Conservation (phyloP, 495 filamentous ascomycete genomes). For the Penicilliopsis zonata region DNA sequence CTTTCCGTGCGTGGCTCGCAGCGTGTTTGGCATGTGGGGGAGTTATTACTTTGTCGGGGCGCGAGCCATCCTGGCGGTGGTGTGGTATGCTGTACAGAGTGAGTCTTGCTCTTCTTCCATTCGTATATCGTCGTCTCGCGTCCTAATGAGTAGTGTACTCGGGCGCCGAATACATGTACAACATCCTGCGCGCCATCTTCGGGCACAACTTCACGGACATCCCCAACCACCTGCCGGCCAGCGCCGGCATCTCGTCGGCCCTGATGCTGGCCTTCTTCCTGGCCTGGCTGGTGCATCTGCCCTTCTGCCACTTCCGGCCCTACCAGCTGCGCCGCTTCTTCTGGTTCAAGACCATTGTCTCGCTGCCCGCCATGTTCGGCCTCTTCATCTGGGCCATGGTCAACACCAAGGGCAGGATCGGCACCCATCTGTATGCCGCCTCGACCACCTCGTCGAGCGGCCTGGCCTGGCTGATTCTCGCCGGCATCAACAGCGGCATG, state of each 20-base stretch:
- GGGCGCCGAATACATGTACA: constrained; percentile 41
- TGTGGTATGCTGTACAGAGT: constrained; percentile 51
- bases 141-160: constrained; percentile 20
- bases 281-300: constrained; percentile 21
- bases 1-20: constrained; percentile 44
- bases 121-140: neutral
- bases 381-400: constrained; percentile 19
- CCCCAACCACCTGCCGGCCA: constrained; percentile 30
- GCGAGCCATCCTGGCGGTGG: constrained; percentile 44
- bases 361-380: constrained; percentile 18
- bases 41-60: constrained; percentile 48
- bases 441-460: constrained; percentile 10
- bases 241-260: constrained; percentile 41
- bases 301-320: constrained; percentile 19
- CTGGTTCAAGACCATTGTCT: constrained; percentile 17
- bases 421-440: constrained; percentile 11
- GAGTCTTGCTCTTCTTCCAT: constrained; percentile 6
- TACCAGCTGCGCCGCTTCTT: constrained; percentile 19
- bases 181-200: constrained; percentile 48
- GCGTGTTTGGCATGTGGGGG: constrained; percentile 47
- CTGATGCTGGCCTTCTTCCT: constrained; percentile 47
- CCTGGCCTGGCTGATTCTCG: constrained; percentile 24
- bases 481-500: constrained; percentile 28
- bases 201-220: constrained; percentile 36
- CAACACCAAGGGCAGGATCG: constrained; percentile 21